A percentile compares a stretch with the other conserved stretches of the same genome.
phyloP scores from a whole-genome alignment of 495 filamentous ascomycete genomes.

The Xylaria telfairii region DNA sequence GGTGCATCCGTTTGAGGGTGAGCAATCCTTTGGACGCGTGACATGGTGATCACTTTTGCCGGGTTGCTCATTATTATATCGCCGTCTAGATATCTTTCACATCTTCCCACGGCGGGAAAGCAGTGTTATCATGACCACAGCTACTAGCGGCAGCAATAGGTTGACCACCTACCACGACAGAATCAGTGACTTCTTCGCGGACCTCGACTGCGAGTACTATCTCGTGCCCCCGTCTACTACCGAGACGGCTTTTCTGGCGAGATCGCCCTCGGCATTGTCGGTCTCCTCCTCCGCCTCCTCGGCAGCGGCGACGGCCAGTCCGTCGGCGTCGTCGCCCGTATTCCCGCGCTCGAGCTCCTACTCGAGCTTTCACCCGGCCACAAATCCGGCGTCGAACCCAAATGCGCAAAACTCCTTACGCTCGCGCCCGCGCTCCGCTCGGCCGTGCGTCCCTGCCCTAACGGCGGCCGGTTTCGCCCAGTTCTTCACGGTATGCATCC shows the following conservation, averaged over 20 bases:
- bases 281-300: conserved; percentile 8
- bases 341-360: conserved; percentile 24
- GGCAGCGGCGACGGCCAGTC: neutral
- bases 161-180: conserved; percentile 40
- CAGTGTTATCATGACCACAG: conserved; percentile 23
- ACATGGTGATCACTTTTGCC: neutral
- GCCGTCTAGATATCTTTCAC: conserved; percentile 55
- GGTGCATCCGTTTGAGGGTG: conserved; percentile 48
- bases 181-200: conserved; percentile 71
- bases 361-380: conserved; percentile 17
- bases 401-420: neutral
- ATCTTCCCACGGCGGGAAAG: conserved; percentile 16
- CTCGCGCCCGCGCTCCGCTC: conserved; percentile 49
- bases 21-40: conserved; percentile 20
- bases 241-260: conserved; percentile 1
- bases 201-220: conserved; percentile 80
- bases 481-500: conserved; percentile 78
- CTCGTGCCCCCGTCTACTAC: conserved; percentile 64
- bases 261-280: conserved; percentile 5
- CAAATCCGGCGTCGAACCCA: neutral
- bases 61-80: conserved; percentile 11
- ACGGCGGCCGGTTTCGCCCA: conserved; percentile 80
- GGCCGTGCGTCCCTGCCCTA: conserved; percentile 75
- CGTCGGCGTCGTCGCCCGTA: conserved; percentile 12
- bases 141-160: conserved; percentile 31